These are phyloP conservation scores for Fonsecaea pugnacius DNA, from an alignment of 2,329 filamentous ascomycete species.

Conservation along the genomic window DNA sequence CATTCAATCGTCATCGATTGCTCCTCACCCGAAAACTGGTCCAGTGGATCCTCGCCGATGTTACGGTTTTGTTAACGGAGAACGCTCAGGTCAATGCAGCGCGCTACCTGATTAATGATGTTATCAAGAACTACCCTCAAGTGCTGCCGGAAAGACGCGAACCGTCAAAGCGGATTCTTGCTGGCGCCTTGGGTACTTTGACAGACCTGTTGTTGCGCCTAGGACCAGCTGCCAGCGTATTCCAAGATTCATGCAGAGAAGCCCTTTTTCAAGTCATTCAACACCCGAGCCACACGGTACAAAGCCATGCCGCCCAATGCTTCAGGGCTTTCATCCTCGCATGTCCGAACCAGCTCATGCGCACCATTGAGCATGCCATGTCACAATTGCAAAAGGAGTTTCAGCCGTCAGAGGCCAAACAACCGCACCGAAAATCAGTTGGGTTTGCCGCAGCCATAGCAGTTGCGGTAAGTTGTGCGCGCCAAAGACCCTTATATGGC, in stretches of 20 bases:
- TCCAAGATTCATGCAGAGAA: constrained; percentile 84
- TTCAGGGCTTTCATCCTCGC: constrained; percentile 85
- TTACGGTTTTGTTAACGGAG: constrained; percentile 80
- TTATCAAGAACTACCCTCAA: constrained; percentile 94
- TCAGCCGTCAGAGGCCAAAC: constrained; percentile 58
- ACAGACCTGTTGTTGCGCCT: constrained; percentile 77
- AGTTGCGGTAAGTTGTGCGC: constrained; percentile 86
- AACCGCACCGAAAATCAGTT: constrained; percentile 80
- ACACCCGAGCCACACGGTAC: constrained; percentile 94
- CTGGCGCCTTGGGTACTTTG: constrained; percentile 77
- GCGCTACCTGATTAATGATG: constrained; percentile 78
- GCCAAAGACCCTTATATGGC: constrained; percentile 84
- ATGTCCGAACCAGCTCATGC: constrained; percentile 87
- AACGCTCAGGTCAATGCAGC: constrained; percentile 84
- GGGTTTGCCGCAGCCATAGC: constrained; percentile 92
- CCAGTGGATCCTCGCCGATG: constrained; percentile 78
- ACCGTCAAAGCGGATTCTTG: constrained; percentile 83
- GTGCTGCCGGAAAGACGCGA: constrained; percentile 83
- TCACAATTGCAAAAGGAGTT: constrained; percentile 90
- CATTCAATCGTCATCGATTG: constrained; percentile 83
- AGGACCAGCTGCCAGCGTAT: constrained; percentile 76
- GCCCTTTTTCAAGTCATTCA: constrained; percentile 86
- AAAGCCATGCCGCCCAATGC: constrained; percentile 84
- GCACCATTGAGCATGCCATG: constrained; percentile 93
- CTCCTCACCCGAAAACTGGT: constrained; percentile 84